Evolutionary conservation across 768 basidiomycete genomes (phyloP), one percentile per base, ranked within the genome.

Genomic region (Tylopilus balloui): DNA sequence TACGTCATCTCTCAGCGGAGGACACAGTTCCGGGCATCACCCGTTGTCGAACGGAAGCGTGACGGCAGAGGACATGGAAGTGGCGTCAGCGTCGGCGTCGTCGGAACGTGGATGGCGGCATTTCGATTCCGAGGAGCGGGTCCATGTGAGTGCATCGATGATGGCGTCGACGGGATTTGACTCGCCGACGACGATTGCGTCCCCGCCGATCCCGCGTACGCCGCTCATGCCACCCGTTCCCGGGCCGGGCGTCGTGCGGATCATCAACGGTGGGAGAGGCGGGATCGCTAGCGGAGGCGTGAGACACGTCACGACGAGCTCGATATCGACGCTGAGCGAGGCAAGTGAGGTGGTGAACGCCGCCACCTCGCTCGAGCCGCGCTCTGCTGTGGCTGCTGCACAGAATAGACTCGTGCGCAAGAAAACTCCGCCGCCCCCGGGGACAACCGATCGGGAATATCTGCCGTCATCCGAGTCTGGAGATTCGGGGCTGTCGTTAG

Each of bases 1-100:
- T 10, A 32, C 69, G 59, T 66, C 21, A 70, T 75, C 71, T 3
- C 76, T 77, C 6, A 73, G 75, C 1, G 60, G 61, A 0, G 65
- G 67, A 31, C 73, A 77, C 3, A 42, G 51, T 27, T 4, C 36
- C 0, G 42, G 51, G 6, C 53, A 59, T 24, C 53, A 58, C 20
- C 48, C 52, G 1, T 48, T 59, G n/a, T 56, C 60, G 20, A 59
- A 47, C 15, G 52, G 48, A 19, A 57, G 53, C 17, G 19, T 53
- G 35, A 53, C 50, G 14, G 52, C 59, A 1, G 59, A 63, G 25
- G 65, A 68, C 6, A 47, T 61, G 17, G 53, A 68, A 21, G 52
- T 56, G 24, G 39, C 53, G 2, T 55, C 56, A 23, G 39, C 53
- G 2, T 55, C 32, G 6, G 32, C 14, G 32, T 17, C 8, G n/a